Percentiles rank a stretch among this genome's conserved stretches.
Evolutionary conservation across 2,329 filamentous ascomycete genomes (phyloP).

Genomic region (Pseudopyrenochaeta lycopersici): DNA sequence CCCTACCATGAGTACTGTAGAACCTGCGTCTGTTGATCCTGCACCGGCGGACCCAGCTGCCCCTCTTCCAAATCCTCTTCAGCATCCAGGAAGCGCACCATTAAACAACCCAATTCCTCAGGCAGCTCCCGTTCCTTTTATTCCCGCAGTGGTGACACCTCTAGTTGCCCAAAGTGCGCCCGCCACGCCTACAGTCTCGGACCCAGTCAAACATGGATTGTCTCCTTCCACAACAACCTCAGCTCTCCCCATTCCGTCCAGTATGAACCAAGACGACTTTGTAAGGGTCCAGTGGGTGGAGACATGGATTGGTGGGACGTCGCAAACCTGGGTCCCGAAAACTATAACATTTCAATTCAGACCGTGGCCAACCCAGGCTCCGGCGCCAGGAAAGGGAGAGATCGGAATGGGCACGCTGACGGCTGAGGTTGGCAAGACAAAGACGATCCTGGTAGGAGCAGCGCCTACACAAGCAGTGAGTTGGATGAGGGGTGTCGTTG

Average conservation of each 20-base stretch:
- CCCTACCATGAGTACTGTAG: not conserved
- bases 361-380: constrained; percentile 21
- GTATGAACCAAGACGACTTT: constrained; percentile 21
- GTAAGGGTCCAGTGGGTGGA: constrained; percentile 46
- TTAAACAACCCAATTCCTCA: constrained; percentile 7
- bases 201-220: not conserved
- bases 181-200: constrained; percentile 1
- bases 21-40: not conserved
- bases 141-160: not conserved
- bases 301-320: constrained; percentile 35
- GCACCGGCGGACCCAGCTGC: not conserved
- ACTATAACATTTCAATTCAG: constrained; percentile 40
- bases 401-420: constrained; percentile 49
- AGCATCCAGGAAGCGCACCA: not conserved
- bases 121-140: constrained; percentile 1
- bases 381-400: constrained; percentile 36
- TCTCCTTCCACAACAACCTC: constrained; percentile 5
- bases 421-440: constrained; percentile 36
- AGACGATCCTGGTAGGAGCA: constrained; percentile 34
- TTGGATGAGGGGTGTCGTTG: constrained; percentile 26
- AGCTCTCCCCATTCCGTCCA: not conserved
- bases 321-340: constrained; percentile 43
- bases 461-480: constrained; percentile 24
- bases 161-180: not conserved
- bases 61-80: constrained; percentile 6